Evolutionary conservation across 768 basidiomycete species (phyloP).

Genomic region (Podaxis sp.): DNA sequence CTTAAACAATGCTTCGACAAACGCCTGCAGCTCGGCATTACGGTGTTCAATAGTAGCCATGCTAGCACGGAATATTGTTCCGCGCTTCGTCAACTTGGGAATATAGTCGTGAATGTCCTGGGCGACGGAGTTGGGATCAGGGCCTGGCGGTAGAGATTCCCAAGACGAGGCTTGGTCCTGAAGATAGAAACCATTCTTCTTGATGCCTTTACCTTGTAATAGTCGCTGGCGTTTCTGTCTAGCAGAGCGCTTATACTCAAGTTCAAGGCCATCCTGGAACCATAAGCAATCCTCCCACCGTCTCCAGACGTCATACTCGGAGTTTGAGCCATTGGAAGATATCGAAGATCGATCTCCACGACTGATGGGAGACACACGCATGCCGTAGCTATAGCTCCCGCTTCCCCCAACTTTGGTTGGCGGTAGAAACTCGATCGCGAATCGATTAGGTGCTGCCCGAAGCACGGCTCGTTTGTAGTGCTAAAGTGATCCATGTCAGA

Average conservation of each 20-base stretch:
- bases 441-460: conserved; percentile 55
- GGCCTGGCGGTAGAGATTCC: conserved; percentile 82
- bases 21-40: conserved; percentile 52
- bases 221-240: conserved; percentile 68
- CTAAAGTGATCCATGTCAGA: conserved; percentile 28
- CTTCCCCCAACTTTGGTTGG: conserved; percentile 66
- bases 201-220: conserved; percentile 70
- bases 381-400: conserved; percentile 54
- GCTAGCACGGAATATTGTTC: conserved; percentile 68
- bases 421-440: conserved; percentile 55
- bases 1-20: conserved; percentile 58
- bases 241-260: conserved; percentile 60
- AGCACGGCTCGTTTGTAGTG: conserved; percentile 61
- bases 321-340: conserved; percentile 32
- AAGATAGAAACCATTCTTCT: conserved; percentile 68
- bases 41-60: conserved; percentile 65
- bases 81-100: conserved; percentile 69
- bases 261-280: conserved; percentile 70
- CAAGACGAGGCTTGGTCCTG: conserved; percentile 77
- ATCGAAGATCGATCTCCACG: conserved; percentile 36
- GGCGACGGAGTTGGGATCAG: conserved; percentile 73
- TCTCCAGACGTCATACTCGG: conserved; percentile 74
- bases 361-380: conserved; percentile 52
- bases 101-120: conserved; percentile 64
- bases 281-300: conserved; percentile 81